A percentile compares a stretch with the other conserved stretches of the same genome.
phyloP scores from a whole-genome alignment of 768 basidiomycete species.

The Trametes maxima region DNA sequence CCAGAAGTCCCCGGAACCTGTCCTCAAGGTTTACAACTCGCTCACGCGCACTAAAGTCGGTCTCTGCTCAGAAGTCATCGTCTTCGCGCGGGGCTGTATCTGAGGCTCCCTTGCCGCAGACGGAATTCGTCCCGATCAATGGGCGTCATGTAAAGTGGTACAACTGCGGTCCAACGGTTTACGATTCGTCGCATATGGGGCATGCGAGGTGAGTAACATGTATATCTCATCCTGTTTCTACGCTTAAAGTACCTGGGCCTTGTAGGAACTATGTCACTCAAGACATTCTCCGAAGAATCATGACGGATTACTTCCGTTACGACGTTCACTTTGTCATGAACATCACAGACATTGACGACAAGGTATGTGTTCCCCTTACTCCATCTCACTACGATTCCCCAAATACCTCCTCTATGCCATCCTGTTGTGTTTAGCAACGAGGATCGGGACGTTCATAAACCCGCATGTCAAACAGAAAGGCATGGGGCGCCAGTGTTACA shows the following conservation, averaged over 20 bases:
- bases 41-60: slow-evolving; percentile 86
- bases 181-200: slow-evolving; percentile 98
- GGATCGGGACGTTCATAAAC: too few relatives aligned
- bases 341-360: slow-evolving; percentile 99
- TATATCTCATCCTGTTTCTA: neutral
- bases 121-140: slow-evolving; percentile 70
- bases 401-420: neutral
- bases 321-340: slow-evolving; percentile 99
- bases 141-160: slow-evolving; percentile 94
- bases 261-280: slow-evolving; percentile 94
- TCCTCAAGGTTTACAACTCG: slow-evolving; percentile 88
- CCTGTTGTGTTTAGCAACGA: too few relatives aligned
- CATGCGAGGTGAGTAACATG: slow-evolving; percentile 79
- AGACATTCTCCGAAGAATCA: slow-evolving; percentile 85
- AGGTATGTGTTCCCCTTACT: slow-evolving; percentile 53
- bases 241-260: neutral
- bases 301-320: slow-evolving; percentile 96
- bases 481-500: too few relatives aligned
- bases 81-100: slow-evolving; percentile 19
- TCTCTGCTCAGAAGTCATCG: slow-evolving; percentile 1
- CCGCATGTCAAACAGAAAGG: too few relatives aligned
- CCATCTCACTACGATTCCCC: too few relatives aligned
- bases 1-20: slow-evolving; percentile 57
- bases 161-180: slow-evolving; percentile 98
- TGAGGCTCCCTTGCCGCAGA: slow-evolving; percentile 44